phyloP scores from a whole-genome alignment of 345 rosid species.

The Carallia brachiata region DNA sequence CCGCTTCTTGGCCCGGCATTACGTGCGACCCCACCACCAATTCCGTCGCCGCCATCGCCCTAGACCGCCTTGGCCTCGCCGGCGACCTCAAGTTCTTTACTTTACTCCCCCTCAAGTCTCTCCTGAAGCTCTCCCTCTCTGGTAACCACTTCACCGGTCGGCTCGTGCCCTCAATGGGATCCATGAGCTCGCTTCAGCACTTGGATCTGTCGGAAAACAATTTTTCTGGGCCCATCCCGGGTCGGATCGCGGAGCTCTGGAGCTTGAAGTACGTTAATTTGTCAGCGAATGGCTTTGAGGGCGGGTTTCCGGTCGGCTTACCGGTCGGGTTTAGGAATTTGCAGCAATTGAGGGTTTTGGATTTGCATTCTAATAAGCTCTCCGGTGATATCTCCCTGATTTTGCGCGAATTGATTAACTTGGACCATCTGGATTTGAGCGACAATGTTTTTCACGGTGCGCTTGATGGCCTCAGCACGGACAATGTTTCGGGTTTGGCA shows the following conservation, averaged over 20 bases:
- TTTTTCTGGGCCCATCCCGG: conserved; percentile 86
- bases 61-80: conserved; percentile 55
- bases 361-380: conserved; percentile 58
- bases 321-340: conserved; percentile 44
- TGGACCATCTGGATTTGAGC: conserved; percentile 85
- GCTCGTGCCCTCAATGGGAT: conserved; percentile 71
- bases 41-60: conserved; percentile 47
- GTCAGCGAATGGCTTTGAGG: conserved; percentile 62
- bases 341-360: conserved; percentile 72
- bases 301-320: conserved; percentile 57
- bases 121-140: conserved; percentile 61
- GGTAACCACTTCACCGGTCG: conserved; percentile 86
- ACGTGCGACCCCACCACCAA: conserved; percentile 49
- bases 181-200: conserved; percentile 55
- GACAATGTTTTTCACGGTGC: conserved; percentile 59
- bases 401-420: conserved; percentile 57
- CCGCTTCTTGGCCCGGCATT: conserved; percentile 64
- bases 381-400: conserved; percentile 58
- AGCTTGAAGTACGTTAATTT: conserved; percentile 64
- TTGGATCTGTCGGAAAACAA: conserved; percentile 80
- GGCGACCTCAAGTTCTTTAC: conserved; percentile 84
- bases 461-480: conserved; percentile 30
- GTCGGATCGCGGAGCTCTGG: conserved; percentile 72
- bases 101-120: conserved; percentile 46
- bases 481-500: conserved; percentile 65